Base-by-base conservation (phyloP, 306 rosid genomes). In the Urtica urens region DNA sequence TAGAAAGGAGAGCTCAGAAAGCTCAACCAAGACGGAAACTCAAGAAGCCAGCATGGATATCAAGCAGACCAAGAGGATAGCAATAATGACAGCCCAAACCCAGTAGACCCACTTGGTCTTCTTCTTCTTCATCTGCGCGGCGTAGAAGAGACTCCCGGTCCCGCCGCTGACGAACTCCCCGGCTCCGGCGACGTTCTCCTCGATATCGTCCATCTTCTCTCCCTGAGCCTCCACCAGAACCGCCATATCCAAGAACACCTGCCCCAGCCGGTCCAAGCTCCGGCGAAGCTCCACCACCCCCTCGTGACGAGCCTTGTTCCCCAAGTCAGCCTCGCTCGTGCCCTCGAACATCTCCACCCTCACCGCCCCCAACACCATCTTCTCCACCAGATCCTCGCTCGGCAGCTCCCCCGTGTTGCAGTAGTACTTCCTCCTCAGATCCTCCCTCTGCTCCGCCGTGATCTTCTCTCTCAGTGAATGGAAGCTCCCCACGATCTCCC, bases 171-270 rank as follows among this genome's bases (percentile, higher is more conserved):
- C 80, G 8, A 70, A 68, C 22, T 67, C 67, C n/a, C 82, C 70
- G 12, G 64, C 10, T 51, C 35, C 73, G n/a, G 49, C 87, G 30
- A 90, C 79, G 60, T 79, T 90, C 70, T 81, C 81, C 62, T 90
- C 99, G 44, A 90, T 90, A 40, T 73, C 79, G 31, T 90, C 96
- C 20, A 90, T 25, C 37, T 82, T 67, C 20, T 77, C 87, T 16
- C 93, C 95, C 49, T 82, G 95, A 12, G 80, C 69, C 71, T 90
- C 94, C 34, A 90, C 87, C 67, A 85, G 57, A 67, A 90, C 68
- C 41, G 94, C 96, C 99, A 90, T 90, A 57, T 85, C 99, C 55
- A 90, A 80, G 62, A 90, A 90, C 38, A 92, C 92, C 47, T 92
- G 95, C 21, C 85, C 94, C 65, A 92, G 93, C 78, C 79, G 85